Percentiles rank a stretch among this genome's conserved stretches.
Evolutionary conservation across 2,329 filamentous ascomycete genomes (phyloP).

Genomic region (Clonostachys solani): DNA sequence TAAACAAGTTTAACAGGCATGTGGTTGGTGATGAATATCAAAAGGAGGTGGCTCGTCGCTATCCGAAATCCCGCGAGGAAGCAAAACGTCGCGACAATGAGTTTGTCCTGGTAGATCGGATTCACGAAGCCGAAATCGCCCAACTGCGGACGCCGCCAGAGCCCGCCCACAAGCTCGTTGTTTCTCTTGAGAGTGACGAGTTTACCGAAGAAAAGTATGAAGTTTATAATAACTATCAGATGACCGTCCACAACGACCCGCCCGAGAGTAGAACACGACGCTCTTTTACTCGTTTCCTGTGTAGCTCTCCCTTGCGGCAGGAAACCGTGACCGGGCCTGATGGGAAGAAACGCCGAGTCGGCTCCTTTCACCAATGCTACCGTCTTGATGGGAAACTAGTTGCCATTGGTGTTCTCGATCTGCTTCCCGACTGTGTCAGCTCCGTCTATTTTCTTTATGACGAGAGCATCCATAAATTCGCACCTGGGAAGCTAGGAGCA

Average conservation of each 20-base stretch:
- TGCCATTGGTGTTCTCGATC: slow-evolving; percentile 72
- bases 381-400: slow-evolving; percentile 71
- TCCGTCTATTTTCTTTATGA: slow-evolving; percentile 83
- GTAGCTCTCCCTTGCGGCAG: slow-evolving; percentile 60
- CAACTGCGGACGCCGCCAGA: slow-evolving; percentile 52
- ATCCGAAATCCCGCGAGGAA: slow-evolving; percentile 65
- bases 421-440: slow-evolving; percentile 73
- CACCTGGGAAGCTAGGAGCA: slow-evolving; percentile 73
- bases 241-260: slow-evolving; percentile 65
- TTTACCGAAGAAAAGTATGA: slow-evolving; percentile 74
- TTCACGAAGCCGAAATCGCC: slow-evolving; percentile 64
- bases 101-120: slow-evolving; percentile 61
- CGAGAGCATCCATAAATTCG: slow-evolving; percentile 64
- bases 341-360: slow-evolving; percentile 52
- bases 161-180: slow-evolving; percentile 63
- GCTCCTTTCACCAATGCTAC: slow-evolving; percentile 81
- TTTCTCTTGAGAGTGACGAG: slow-evolving; percentile 65
- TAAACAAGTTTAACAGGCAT: slow-evolving; percentile 73
- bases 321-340: slow-evolving; percentile 35
- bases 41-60: slow-evolving; percentile 57
- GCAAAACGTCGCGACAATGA: slow-evolving; percentile 58
- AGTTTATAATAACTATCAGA: slow-evolving; percentile 73
- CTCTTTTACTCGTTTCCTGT: slow-evolving; percentile 71
- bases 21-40: slow-evolving; percentile 66
- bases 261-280: slow-evolving; percentile 50